Evolutionary conservation across 2,329 filamentous ascomycete species (phyloP).

Genomic region (Neopestalotiopsis rosae): DNA sequence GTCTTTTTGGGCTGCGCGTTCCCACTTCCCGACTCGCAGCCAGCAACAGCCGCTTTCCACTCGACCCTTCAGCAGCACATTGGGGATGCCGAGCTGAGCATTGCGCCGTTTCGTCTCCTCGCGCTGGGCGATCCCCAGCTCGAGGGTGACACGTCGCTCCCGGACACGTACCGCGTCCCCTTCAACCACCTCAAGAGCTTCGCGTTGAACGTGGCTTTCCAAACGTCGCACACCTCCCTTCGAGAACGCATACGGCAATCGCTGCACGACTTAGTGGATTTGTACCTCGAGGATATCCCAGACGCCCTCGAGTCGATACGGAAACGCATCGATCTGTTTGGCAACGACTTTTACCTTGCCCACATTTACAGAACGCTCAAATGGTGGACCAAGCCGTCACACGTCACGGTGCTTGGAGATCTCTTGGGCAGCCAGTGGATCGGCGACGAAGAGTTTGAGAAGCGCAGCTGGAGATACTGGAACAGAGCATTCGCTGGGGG

Average conservation of each 20-base stretch:
- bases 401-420: conserved; percentile 88
- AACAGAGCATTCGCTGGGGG: conserved; percentile 75
- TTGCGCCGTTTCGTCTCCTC: conserved; percentile 83
- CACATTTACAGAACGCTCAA: conserved; percentile 86
- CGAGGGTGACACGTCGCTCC: conserved; percentile 88
- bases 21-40: conserved; percentile 52
- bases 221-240: conserved; percentile 50
- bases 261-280: conserved; percentile 64
- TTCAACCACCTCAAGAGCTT: conserved; percentile 60
- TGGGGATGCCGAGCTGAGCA: conserved; percentile 30
- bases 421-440: conserved; percentile 97
- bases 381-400: conserved; percentile 86
- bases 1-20: conserved; percentile 82
- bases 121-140: conserved; percentile 91
- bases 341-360: conserved; percentile 93
- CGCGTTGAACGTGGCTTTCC: conserved; percentile 52
- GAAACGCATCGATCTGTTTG: conserved; percentile 86
- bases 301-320: conserved; percentile 69
- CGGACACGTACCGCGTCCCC: conserved; percentile 56
- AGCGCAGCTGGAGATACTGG: conserved; percentile 79
- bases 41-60: conserved; percentile 37
- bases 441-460: conserved; percentile 79
- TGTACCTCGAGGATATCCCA: conserved; percentile 72
- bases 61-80: conserved; percentile 43
- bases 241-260: conserved; percentile 58